Base-by-base conservation (phyloP, 208 protist species). In the Trypanosoma boissoni region DNA sequence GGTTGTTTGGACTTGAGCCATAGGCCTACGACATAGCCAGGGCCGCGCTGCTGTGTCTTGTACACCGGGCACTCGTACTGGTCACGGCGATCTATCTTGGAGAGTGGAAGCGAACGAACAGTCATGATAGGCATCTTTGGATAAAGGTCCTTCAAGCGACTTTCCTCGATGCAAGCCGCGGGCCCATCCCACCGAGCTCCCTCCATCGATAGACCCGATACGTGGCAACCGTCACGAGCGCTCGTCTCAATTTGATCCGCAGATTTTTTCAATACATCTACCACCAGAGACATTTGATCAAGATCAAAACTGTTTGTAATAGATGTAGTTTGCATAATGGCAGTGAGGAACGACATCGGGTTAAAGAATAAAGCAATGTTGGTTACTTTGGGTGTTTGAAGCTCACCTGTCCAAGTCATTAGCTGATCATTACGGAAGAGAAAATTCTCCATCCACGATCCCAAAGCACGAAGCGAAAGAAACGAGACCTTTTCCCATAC, bases 281-380 rank as follows among this genome's bases (percentile, higher is more conserved):
- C 76, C 31, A 97, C 91, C 16, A 97, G 71, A 12, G 94, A 70
- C 94, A 97, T 97, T 71, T 97, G 89, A 77, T 99, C 97, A 10
- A 99, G 84, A 50, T 97, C 93, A 70, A 96, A 98, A 64, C 91
- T 92, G 86, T 98, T 98, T 53, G 95, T 88, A 63, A 98, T 97
- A 3, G 97, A 97, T 5, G 96, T 99, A 6, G 90, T 94, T 74
- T 99, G 98, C 94, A 99, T 98, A 52, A 99, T 98, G 58, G 98
- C 97, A 20, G 97, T 99, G 7, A 99, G 72, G 84, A 99, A 99
- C 6, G 98, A 98, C 94, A 99, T 98, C 32, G 98, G 98, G 76
- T 99, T 99, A 81, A 99, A 99, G 74, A 97, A 96, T 55, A 95
- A 79, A 23, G 94, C 58, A 41, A 99, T 84, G 78, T 97, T 98